Evolutionary conservation across 306 rosid species (phyloP), one percentile per base, ranked within the genome.

Genomic region (Pachyrhizus erosus): DNA sequence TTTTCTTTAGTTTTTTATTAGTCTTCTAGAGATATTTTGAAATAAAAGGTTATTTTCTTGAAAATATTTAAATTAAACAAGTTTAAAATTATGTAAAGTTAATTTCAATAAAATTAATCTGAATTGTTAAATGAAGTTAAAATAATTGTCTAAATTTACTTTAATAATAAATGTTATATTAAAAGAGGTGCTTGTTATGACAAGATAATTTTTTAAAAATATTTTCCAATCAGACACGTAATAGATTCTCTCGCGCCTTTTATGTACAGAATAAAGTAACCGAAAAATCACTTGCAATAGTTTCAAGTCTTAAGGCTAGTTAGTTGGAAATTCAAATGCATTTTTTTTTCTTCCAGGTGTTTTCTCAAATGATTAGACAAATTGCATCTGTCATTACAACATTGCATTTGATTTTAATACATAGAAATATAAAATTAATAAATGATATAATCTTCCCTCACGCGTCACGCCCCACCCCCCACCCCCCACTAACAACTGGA

Each of bases 401-500:
- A 27, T 69, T 58, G 51, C 45, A 75, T 67, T 49, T 34, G 31
- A 18, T 33, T 18, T 80, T 75, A 64, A 80, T 58, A 62, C 3
- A 34, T 68, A 52, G 5, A 5, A 34, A 0, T 34, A 34, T 1
- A 55, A 20, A 54, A 70, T 13, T 34, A 57, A 74, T n/a, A n/a
- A n/a, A n/a, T n/a, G 3, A 27, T 27, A 1, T 27, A 13, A 18
- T 51, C 20, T 60, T 61, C 6, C 15, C 15, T 43, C 4, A 43
- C 49, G 17, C 49, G 15, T 39, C 43, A 39, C 43, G 43, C 37
- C 37, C 37, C n/a, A n/a, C n/a, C n/a, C 54, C 27, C 48, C 39
- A 51, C 26, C 18, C 65, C 45, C 13, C 37, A 46, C 57, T 67
- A 48, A 71, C 86, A 81, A 39, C 57, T 54, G 81, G 60, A 80